Conservation (phyloP, 2,329 filamentous ascomycete genomes). For the Colletotrichum trifolii region DNA sequence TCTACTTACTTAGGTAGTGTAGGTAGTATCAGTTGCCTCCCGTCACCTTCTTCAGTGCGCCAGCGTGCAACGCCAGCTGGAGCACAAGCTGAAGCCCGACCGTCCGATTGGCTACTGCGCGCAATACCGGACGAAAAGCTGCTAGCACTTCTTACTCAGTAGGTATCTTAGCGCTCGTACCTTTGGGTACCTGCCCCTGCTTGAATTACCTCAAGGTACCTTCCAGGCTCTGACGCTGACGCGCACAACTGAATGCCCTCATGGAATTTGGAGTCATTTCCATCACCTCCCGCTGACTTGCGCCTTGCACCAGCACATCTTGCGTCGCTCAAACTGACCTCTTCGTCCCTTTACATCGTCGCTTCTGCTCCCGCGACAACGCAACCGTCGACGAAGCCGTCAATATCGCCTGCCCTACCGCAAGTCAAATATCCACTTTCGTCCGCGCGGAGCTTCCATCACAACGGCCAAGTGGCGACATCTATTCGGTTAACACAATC, state of each 20-base stretch:
- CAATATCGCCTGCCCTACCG: neutral
- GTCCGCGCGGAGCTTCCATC: neutral
- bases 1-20: neutral
- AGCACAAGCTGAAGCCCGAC: constrained; percentile 31
- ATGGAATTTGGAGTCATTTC: constrained; percentile 15
- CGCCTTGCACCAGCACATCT: neutral
- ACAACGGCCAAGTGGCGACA: constrained; percentile 34
- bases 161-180: too few species aligned
- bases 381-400: neutral
- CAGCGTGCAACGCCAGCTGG: constrained; percentile 20
- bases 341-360: constrained; percentile 8
- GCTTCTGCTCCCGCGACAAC: constrained; percentile 9
- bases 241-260: constrained; percentile 35
- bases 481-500: constrained; percentile 1
- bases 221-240: constrained; percentile 33
- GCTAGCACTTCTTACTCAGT: too few species aligned
- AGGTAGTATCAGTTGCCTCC: too few species aligned
- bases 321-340: neutral
- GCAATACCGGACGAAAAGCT: constrained; percentile 16
- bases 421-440: neutral
- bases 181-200: too few species aligned
- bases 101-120: constrained; percentile 24
- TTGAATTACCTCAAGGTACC: constrained; percentile 20
- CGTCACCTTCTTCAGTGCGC: neutral
- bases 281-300: neutral